Percentiles rank a stretch among this genome's conserved stretches.
Conservation (phyloP, 371 early-diverging fungal species). For the Syncephalis plumigaleata region DNA sequence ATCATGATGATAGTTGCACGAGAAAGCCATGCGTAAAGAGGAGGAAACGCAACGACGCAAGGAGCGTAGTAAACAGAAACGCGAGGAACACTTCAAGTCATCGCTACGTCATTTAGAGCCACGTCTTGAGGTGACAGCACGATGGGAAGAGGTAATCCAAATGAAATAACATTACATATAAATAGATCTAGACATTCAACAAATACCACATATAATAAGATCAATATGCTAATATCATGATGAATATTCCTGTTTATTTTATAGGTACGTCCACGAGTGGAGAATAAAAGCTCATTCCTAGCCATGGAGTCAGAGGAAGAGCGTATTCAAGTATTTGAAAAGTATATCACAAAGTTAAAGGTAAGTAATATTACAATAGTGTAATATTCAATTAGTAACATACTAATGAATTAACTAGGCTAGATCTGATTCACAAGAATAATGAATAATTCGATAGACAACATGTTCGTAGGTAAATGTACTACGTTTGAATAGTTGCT, state of each 20-base stretch:
- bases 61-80: conserved; percentile 43
- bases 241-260: too few relatives aligned
- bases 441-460: too few relatives aligned
- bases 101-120: conserved; percentile 47
- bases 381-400: too few relatives aligned
- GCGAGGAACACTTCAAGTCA: conserved; percentile 53
- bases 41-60: conserved; percentile 60
- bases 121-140: conserved; percentile 28
- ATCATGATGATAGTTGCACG: conserved; percentile 16
- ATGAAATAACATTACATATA: too few relatives aligned
- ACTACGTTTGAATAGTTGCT: too few relatives aligned
- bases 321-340: conserved; percentile 57
- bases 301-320: conserved; percentile 42
- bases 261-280: conserved; percentile 25
- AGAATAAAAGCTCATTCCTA: conserved; percentile 31
- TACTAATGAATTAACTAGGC: too few relatives aligned
- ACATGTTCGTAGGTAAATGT: too few relatives aligned
- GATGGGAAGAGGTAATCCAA: conserved; percentile 60
- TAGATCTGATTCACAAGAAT: too few relatives aligned
- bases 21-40: conserved; percentile 35
- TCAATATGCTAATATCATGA: too few relatives aligned
- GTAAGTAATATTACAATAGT: conserved; percentile 13
- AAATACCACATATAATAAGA: too few relatives aligned
- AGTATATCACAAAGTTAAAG: conserved; percentile 41
- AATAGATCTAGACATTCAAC: too few relatives aligned